Percentiles rank a stretch among this genome's conserved stretches.
These are phyloP conservation scores for Aspergillus sp. DNA, from an alignment of 2,329 filamentous ascomycete genomes.

Conservation along the genomic window DNA sequence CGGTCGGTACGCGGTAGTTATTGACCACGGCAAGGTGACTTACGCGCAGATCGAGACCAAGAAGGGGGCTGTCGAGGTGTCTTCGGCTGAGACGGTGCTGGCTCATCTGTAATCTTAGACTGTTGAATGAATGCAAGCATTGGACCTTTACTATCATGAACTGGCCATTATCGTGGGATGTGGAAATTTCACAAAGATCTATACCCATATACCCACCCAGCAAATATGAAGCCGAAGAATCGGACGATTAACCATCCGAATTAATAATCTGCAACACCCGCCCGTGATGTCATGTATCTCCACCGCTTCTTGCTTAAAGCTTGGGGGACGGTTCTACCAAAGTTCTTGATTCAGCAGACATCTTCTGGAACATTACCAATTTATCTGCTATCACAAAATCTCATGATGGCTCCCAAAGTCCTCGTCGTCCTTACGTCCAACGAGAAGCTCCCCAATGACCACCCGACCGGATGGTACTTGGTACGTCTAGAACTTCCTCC, in stretches of 20 bases:
- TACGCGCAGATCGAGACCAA: conserved; percentile 72
- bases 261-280: background rate
- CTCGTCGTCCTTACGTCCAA: conserved; percentile 70
- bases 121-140: too few species aligned
- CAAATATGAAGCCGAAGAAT: too few species aligned
- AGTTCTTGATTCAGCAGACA: background rate
- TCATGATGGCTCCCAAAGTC: conserved; percentile 51
- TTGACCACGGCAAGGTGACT: conserved; percentile 76
- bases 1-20: conserved; percentile 72
- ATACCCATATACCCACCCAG: too few species aligned
- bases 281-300: conserved; percentile 3
- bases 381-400: conserved; percentile 1
- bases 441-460: conserved; percentile 42
- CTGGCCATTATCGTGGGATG: background rate
- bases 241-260: background rate
- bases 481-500: conserved; percentile 34
- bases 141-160: too few species aligned
- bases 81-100: conserved; percentile 32
- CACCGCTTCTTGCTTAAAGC: background rate
- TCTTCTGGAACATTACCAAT: background rate
- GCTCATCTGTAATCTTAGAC: conserved; percentile 25
- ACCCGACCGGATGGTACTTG: conserved; percentile 69
- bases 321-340: background rate
- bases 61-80: conserved; percentile 33
- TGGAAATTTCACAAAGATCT: too few species aligned